Evolutionary conservation across 768 basidiomycete genomes (phyloP).

Genomic region (Candolleomyces aberdarensis): DNA sequence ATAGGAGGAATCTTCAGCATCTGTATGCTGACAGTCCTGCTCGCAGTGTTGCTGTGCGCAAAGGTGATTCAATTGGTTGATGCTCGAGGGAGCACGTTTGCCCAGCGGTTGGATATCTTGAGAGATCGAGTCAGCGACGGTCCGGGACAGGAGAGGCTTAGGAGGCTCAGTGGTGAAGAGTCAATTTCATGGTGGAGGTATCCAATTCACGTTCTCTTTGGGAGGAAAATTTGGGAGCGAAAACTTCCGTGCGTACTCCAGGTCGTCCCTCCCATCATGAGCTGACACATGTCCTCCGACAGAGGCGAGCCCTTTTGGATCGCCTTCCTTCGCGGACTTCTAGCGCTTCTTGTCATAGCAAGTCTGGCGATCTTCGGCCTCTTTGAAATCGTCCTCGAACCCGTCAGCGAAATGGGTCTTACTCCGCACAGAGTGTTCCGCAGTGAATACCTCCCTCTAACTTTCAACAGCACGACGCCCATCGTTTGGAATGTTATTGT

Average conservation of each 20-base stretch:
- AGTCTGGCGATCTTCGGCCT: not conserved
- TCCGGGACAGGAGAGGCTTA: not conserved
- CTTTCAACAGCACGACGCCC: constrained; percentile 14
- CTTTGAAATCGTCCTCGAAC: not conserved
- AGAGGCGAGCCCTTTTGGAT: not conserved
- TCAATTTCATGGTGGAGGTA: not conserved
- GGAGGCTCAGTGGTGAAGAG: too few relatives aligned
- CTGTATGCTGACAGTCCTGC: not conserved
- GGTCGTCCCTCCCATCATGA: not conserved
- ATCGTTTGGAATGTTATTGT: not conserved
- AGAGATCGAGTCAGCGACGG: not conserved
- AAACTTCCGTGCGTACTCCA: not conserved
- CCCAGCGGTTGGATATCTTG: not conserved
- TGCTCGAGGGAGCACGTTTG: not conserved
- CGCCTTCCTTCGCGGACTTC: not conserved
- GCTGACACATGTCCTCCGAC: not conserved
- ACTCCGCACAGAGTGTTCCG: not conserved
- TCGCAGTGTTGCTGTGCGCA: not conserved
- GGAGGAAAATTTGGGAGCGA: not conserved
- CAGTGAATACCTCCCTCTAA: constrained; percentile 11
- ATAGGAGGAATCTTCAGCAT: not conserved
- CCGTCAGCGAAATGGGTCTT: not conserved
- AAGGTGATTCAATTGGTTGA: not conserved
- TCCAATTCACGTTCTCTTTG: not conserved
- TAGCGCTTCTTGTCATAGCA: not conserved